These are phyloP conservation scores for Cadophora luteo-olivacea DNA, from an alignment of 2,329 filamentous ascomycete genomes.

Conservation along the genomic window DNA sequence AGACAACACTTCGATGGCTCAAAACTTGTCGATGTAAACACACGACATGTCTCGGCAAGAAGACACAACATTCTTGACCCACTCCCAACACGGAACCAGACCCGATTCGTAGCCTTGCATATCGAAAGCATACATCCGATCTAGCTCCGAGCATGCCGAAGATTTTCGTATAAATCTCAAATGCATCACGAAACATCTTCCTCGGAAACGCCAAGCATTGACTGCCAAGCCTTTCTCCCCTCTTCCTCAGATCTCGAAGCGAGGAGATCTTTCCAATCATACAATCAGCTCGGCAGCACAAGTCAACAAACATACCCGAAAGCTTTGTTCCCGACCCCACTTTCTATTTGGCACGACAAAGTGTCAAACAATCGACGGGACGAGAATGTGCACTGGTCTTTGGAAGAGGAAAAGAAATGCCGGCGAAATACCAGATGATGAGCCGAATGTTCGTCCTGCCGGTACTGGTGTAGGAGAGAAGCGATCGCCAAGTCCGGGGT, in stretches of 20 bases:
- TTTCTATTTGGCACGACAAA: neutral
- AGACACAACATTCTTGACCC: constrained; percentile 3
- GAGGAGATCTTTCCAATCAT: neutral
- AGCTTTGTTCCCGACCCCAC: neutral
- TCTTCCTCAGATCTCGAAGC: constrained; percentile 7
- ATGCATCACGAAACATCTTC: neutral
- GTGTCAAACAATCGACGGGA: neutral
- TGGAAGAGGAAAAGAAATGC: neutral
- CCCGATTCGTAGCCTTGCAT: neutral
- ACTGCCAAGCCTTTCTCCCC: constrained; percentile 1
- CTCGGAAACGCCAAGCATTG: constrained; percentile 3
- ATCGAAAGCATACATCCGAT: constrained; percentile 9
- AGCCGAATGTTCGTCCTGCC: constrained; percentile 2
- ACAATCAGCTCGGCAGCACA: neutral
- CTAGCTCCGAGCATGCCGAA: neutral
- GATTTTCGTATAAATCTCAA: neutral
- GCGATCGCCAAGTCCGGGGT: constrained; percentile 1
- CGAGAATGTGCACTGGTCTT: constrained; percentile 5
- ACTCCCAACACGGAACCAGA: neutral
- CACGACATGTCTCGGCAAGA: neutral
- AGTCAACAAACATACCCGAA: neutral
- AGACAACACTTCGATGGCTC: neutral
- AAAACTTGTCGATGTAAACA: neutral
- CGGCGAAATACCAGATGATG: constrained; percentile 3
- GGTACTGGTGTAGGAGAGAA: neutral